A percentile compares a stretch with the other conserved stretches of the same genome.
Conservation (phyloP, 192 early-diverging fungal genomes). For the Coemansia sp. region DNA sequence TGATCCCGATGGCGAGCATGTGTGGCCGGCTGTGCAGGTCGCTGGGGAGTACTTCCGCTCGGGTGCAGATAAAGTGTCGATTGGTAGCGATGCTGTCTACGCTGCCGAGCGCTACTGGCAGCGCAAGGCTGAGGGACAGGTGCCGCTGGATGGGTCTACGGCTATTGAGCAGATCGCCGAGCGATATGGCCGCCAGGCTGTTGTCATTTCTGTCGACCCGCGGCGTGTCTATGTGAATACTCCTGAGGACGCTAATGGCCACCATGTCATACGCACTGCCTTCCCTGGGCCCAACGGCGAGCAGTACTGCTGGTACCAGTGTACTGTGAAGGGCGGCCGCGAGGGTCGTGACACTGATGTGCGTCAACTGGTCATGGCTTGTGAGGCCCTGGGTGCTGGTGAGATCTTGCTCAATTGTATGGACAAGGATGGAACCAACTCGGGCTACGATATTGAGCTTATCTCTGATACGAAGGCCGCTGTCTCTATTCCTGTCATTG, state of each 20-base stretch:
- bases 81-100: conserved; percentile 99
- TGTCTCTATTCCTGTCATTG: conserved; percentile 96
- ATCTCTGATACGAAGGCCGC: conserved; percentile 77
- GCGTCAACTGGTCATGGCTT: conserved; percentile 83
- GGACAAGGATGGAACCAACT: conserved; percentile 98
- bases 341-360: conserved; percentile 97
- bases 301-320: conserved; percentile 98
- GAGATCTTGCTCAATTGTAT: conserved; percentile 99
- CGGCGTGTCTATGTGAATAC: conserved; percentile 87
- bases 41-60: conserved; percentile 98
- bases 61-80: conserved; percentile 99
- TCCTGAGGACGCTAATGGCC: conserved; percentile 66
- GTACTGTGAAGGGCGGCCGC: conserved; percentile 97
- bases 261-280: conserved; percentile 74
- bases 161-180: conserved; percentile 95
- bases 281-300: conserved; percentile 92
- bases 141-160: conserved; percentile 67
- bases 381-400: conserved; percentile 91
- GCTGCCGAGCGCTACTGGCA: conserved; percentile 85
- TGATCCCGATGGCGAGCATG: conserved; percentile 77
- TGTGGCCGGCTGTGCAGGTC: conserved; percentile 92
- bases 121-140: conserved; percentile 44
- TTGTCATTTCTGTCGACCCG: conserved; percentile 98
- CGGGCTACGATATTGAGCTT: conserved; percentile 92
- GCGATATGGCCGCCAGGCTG: conserved; percentile 97